Conservation (phyloP, 1,284 basidiomycete species). For the Gomphus bonarii region DNA sequence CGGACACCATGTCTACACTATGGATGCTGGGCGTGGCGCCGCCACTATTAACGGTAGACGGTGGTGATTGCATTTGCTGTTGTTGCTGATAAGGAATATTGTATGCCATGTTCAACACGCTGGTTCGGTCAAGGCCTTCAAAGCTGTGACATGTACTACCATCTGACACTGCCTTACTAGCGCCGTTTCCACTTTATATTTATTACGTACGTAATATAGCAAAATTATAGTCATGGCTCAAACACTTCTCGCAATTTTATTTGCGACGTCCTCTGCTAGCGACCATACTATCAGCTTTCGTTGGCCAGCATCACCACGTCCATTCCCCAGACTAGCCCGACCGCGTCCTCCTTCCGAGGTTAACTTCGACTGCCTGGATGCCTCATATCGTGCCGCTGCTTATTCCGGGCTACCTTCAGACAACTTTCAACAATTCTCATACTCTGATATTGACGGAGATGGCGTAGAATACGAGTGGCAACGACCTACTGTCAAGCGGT, state of each 20-base stretch:
- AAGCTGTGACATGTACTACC: neutral
- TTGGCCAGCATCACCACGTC: conserved; percentile 58
- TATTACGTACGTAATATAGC: too few species aligned
- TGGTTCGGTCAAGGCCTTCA: neutral
- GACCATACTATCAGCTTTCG: conserved; percentile 62
- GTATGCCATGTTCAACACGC: conserved; percentile 8
- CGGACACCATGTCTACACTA: conserved; percentile 45
- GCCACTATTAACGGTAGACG: neutral
- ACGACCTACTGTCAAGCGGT: conserved; percentile 31
- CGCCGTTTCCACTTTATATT: too few species aligned
- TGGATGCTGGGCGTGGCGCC: neutral
- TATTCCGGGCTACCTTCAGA: conserved; percentile 12
- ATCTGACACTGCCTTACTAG: too few species aligned
- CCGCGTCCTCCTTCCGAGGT: conserved; percentile 33
- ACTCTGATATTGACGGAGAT: conserved; percentile 5
- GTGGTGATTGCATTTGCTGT: neutral
- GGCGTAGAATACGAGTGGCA: conserved; percentile 44
- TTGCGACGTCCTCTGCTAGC: conserved; percentile 68
- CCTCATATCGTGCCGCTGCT: conserved; percentile 16
- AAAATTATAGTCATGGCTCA: conserved; percentile 40
- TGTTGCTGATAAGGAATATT: conserved; percentile 1
- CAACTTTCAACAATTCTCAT: conserved; percentile 20
- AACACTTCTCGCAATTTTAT: conserved; percentile 59
- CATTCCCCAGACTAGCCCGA: conserved; percentile 50
- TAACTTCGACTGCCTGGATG: conserved; percentile 29